Conservation (phyloP, 805 yeast species). For the Scheffersomyces stipitis region DNA sequence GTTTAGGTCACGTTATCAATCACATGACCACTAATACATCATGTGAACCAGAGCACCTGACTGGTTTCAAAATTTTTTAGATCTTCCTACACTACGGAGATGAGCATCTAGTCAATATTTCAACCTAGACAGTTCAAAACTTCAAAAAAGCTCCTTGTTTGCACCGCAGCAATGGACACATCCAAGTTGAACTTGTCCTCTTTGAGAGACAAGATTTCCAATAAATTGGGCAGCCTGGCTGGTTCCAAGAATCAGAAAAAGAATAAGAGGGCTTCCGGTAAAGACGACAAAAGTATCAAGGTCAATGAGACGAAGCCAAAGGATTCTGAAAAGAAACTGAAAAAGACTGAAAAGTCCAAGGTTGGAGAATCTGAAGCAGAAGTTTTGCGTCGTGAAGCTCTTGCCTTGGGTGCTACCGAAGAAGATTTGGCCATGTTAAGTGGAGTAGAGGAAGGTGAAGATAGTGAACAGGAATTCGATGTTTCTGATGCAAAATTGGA, state of each 20-base stretch:
- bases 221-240: slow-evolving; percentile 12
- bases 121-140: too few species aligned
- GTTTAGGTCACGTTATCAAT: too few species aligned
- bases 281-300: slow-evolving; percentile 3
- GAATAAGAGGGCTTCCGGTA: slow-evolving; percentile 7
- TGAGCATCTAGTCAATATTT: too few species aligned
- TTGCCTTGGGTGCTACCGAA: slow-evolving; percentile 82
- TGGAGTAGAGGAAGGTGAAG: slow-evolving; percentile 52
- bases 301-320: slow-evolving; percentile 1
- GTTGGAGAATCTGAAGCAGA: slow-evolving; percentile 21
- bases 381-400: slow-evolving; percentile 66
- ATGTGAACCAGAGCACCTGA: too few species aligned
- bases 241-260: slow-evolving; percentile 6
- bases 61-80: too few species aligned
- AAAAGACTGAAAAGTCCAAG: slow-evolving; percentile 2
- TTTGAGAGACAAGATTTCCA: slow-evolving; percentile 58
- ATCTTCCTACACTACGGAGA: too few species aligned
- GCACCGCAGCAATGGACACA: slow-evolving; percentile 40
- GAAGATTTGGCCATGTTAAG: slow-evolving; percentile 69
- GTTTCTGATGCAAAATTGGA: slow-evolving; percentile 42
- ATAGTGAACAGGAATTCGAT: slow-evolving; percentile 53
- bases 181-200: slow-evolving; percentile 51
- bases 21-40: too few species aligned
- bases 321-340: background rate
- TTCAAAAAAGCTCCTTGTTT: too few species aligned